These are phyloP conservation scores for Calycina marina DNA, from an alignment of 2,329 filamentous ascomycete species.

Conservation along the genomic window DNA sequence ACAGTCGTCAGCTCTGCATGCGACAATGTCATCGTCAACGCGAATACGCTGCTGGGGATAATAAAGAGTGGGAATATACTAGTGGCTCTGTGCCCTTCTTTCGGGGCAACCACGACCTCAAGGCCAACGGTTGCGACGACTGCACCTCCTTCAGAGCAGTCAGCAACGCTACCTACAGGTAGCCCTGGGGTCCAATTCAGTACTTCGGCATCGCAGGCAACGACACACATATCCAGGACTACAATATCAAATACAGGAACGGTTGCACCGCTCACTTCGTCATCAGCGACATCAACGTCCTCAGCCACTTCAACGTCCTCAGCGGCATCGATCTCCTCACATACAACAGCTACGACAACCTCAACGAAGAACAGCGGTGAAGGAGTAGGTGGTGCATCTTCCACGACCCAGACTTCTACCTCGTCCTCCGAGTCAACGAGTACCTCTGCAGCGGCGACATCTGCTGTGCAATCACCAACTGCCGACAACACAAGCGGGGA, in stretches of 20 bases:
- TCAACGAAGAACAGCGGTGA: background rate
- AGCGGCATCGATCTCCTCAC: background rate
- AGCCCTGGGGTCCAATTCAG: slow-evolving; percentile 5
- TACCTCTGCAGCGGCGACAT: background rate
- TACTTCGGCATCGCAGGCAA: slow-evolving; percentile 3
- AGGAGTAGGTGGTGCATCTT: background rate
- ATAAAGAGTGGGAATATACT: slow-evolving; percentile 19
- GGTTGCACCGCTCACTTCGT: too few species aligned
- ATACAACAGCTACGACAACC: background rate
- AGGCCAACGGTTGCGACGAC: slow-evolving; percentile 1
- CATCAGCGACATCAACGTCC: background rate
- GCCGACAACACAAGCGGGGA: background rate
- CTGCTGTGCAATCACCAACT: background rate
- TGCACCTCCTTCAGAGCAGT: slow-evolving; percentile 2
- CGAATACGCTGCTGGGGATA: slow-evolving; percentile 19
- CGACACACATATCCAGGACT: slow-evolving; percentile 1
- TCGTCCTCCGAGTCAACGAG: background rate
- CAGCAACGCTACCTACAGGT: slow-evolving; percentile 6
- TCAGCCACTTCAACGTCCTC: slow-evolving; percentile 1
- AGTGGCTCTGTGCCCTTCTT: slow-evolving; percentile 15
- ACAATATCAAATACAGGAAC: background rate
- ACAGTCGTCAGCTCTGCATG: slow-evolving; percentile 12
- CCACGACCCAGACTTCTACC: background rate
- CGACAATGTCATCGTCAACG: slow-evolving; percentile 8
- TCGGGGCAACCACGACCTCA: slow-evolving; percentile 6